A percentile compares a stretch with the other conserved stretches of the same genome.
phyloP scores from a whole-genome alignment of 2,329 filamentous ascomycete species.

The Colletotrichum sp. region DNA sequence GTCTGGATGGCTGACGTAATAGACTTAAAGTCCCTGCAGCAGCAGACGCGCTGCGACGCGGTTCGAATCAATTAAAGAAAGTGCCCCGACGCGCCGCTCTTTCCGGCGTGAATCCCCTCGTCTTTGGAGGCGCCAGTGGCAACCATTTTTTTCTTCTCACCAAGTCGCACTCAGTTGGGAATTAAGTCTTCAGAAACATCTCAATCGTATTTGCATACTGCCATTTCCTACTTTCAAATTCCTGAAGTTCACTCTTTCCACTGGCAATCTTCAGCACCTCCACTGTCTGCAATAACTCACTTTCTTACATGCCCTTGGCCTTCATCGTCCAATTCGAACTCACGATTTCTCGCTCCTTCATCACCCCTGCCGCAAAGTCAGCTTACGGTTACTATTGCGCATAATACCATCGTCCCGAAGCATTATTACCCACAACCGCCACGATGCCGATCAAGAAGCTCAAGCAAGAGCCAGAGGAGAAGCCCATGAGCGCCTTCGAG shows the following conservation, averaged over 20 bases:
- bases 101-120: not conserved
- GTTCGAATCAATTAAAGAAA: slow-evolving; percentile 14
- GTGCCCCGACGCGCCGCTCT: not conserved
- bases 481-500: slow-evolving; percentile 81
- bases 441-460: slow-evolving; percentile 51
- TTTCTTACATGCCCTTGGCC: not conserved
- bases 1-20: slow-evolving; percentile 2
- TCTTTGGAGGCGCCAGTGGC: not conserved
- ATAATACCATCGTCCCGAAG: not conserved
- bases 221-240: not conserved
- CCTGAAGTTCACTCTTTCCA: not conserved
- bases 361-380: accelerated
- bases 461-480: slow-evolving; percentile 46
- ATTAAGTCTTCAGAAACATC: accelerated
- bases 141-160: not conserved
- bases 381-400: not conserved
- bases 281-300: accelerated
- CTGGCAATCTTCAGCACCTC: not conserved
- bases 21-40: not conserved
- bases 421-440: not conserved
- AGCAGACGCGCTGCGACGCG: slow-evolving; percentile 23
- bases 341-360: not conserved
- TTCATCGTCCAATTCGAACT: not conserved
- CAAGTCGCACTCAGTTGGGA: not conserved
- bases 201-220: not conserved